Evolutionary conservation across 2,329 filamentous ascomycete genomes (phyloP).

Genomic region (Decorospora gaudefroyi): DNA sequence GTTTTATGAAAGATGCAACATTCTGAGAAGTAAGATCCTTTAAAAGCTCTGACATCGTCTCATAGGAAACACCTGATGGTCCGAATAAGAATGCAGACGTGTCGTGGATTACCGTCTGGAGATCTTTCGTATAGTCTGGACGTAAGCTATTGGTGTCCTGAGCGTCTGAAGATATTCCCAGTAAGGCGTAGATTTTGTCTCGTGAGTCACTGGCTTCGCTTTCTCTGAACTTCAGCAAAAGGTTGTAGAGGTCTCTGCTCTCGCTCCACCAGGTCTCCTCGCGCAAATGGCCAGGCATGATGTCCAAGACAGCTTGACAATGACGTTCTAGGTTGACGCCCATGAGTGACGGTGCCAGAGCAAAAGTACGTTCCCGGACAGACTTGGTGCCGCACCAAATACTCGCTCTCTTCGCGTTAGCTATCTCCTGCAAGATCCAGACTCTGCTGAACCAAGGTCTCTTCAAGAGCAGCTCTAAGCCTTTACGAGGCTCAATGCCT

Average conservation of each 20-base stretch:
- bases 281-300: conserved; percentile 24
- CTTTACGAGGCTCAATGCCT: conserved; percentile 3
- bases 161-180: conserved; percentile 25
- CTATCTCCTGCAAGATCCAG: conserved; percentile 32
- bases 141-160: neutral
- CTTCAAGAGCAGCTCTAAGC: conserved; percentile 13
- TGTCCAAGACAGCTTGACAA: conserved; percentile 26
- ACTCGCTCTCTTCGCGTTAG: conserved; percentile 21
- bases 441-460: conserved; percentile 27
- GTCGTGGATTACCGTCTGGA: neutral
- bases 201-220: conserved; percentile 24
- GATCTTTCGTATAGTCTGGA: neutral
- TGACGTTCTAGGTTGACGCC: conserved; percentile 1
- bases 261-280: conserved; percentile 26
- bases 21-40: neutral
- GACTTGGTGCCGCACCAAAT: conserved; percentile 16
- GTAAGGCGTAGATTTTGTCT: conserved; percentile 29
- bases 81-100: neutral
- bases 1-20: neutral
- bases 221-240: conserved; percentile 22
- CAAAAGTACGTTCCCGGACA: conserved; percentile 18
- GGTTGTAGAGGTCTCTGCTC: conserved; percentile 17
- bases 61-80: neutral
- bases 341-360: conserved; percentile 11
- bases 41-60: too few relatives aligned